Conservation (phyloP, 495 filamentous ascomycete species). For the Aspergillus affinis region DNA sequence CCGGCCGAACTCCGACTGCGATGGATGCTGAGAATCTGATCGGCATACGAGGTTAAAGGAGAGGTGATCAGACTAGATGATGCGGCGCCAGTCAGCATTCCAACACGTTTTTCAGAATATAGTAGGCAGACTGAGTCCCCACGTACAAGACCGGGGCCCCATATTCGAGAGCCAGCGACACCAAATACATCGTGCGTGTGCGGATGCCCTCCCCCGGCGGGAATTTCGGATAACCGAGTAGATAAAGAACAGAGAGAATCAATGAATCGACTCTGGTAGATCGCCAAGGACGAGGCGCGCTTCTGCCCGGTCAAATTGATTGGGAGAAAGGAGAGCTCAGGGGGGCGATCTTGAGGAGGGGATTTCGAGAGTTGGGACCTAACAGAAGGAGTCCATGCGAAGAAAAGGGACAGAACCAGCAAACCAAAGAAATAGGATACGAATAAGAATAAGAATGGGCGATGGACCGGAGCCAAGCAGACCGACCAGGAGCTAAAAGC, state of each 20-base stretch:
- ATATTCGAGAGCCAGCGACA: conserved; percentile 45
- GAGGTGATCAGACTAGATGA: conserved; percentile 66
- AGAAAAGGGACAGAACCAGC: not conserved
- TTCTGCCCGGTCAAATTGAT: not conserved
- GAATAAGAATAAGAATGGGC: conserved; percentile 1
- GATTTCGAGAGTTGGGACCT: not conserved
- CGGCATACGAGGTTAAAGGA: conserved; percentile 82
- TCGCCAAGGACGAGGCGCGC: not conserved
- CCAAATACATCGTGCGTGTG: conserved; percentile 35
- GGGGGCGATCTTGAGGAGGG: not conserved
- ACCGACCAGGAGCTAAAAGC: not conserved
- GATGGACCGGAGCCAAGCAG: not conserved
- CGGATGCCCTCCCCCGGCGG: not conserved
- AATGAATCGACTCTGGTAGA: not conserved
- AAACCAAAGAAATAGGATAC: not conserved
- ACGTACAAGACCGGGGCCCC: conserved; percentile 47
- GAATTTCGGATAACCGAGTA: not conserved
- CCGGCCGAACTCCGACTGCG: conserved; percentile 77
- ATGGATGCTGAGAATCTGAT: conserved; percentile 91
- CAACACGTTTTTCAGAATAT: not conserved
- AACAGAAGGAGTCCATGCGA: not conserved
- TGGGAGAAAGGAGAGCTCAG: not conserved
- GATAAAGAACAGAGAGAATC: not conserved
- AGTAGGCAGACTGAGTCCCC: not conserved
- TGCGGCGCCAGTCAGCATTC: conserved; percentile 20